Evolutionary conservation across 345 rosid species (phyloP), one percentile per base, ranked within the genome.

Genomic region (Pseudoturritis turrita): DNA sequence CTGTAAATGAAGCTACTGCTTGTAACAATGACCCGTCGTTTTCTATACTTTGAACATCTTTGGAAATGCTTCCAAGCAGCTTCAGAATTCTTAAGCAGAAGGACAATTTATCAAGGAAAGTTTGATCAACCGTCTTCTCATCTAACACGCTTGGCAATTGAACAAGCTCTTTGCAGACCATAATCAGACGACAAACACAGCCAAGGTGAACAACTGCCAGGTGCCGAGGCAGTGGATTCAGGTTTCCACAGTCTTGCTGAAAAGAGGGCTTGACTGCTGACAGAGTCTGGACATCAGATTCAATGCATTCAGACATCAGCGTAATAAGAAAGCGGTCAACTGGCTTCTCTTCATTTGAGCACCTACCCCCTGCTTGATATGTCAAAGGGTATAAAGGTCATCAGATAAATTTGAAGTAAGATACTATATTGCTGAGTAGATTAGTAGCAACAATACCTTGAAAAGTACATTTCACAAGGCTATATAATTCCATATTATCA

Each of bases 181-280:
- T 71, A 65, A 91, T 72, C 44, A 94, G 86, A 66, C 93, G 85
- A 62, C 60, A 76, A 62, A 87, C 77, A 62, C 85, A 85, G 65
- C 78, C 82, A 46, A 84, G 68, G 65, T 95, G 98, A 72, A 82
- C 82, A 79, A 88, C 81, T 50, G 96, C 96, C 88, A 91, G 89
- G 73, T 91, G 97, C 77, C 86, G 96, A 61, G 81, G 83, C 33
- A 87, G 76, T 73, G 84, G 88, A 62, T 81, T 78, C 74, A 88
- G 77, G 56, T 75, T 83, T 76, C 85, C 81, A 78, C 68, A 61
- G 79, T 86, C 84, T 65, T 81, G 84, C 69, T 68, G 83, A 46
- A 74, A 62, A 66, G 77, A 18, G 59, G 85, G 73, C 44, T 77
- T 80, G 45, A 37, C 69, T 22, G 71, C 77, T 41, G 83, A 83